Conservation (phyloP, 164 flowering plant species). For the Vitis vinifera region DNA sequence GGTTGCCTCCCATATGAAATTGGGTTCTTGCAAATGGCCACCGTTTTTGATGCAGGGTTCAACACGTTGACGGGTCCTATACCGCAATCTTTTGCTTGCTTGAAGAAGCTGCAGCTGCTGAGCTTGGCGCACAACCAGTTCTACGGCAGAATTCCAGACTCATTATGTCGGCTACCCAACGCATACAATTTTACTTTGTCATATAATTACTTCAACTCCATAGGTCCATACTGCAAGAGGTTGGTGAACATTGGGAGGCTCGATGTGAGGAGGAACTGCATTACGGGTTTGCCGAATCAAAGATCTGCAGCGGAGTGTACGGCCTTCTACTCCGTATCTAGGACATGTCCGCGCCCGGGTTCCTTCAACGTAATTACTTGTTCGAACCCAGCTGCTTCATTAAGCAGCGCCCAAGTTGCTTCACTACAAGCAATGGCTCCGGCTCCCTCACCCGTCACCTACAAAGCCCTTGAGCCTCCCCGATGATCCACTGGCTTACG, state of each 20-base stretch:
- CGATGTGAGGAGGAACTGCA: conserved; percentile 33
- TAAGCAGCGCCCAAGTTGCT: too few relatives aligned
- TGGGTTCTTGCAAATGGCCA: conserved; percentile 34
- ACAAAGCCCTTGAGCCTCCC: too few relatives aligned
- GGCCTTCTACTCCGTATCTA: conserved; percentile 17
- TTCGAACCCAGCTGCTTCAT: too few relatives aligned
- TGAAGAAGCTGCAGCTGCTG: conserved; percentile 33
- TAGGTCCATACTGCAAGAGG: conserved; percentile 30
- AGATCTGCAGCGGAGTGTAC: conserved; percentile 26
- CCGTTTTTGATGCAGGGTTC: conserved; percentile 43
- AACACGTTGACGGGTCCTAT: conserved; percentile 55
- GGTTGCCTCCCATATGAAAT: conserved; percentile 65
- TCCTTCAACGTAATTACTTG: neutral
- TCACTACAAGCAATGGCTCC: too few relatives aligned
- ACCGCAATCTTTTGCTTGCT: conserved; percentile 47
- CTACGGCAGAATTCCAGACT: conserved; percentile 51
- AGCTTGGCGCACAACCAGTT: conserved; percentile 44
- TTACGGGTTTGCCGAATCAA: conserved; percentile 23
- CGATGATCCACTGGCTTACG: too few relatives aligned
- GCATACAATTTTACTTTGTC: conserved; percentile 26
- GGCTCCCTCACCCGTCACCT: too few relatives aligned
- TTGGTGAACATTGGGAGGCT: conserved; percentile 23
- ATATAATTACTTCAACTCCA: conserved; percentile 38
- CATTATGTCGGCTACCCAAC: conserved; percentile 37
- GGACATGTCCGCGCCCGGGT: conserved; percentile 11